A percentile compares a stretch with the other conserved stretches of the same genome.
Conservation (phyloP, 2,329 filamentous ascomycete species). For the Keithomyces neogunnii region DNA sequence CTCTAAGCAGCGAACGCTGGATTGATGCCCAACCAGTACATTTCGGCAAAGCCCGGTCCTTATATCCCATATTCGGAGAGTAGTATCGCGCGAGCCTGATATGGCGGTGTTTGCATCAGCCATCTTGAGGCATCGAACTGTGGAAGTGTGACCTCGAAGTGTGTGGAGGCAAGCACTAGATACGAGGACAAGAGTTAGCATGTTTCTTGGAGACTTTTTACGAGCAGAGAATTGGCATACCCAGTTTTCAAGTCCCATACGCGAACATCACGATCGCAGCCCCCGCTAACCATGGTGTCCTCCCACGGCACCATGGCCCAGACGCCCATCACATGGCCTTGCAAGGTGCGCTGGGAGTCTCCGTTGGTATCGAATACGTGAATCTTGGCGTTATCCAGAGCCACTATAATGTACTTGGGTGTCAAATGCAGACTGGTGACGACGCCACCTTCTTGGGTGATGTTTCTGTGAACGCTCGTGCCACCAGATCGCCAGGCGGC, state of each 20-base stretch:
- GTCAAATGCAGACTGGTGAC: slow-evolving; percentile 94
- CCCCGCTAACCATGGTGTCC: slow-evolving; percentile 88
- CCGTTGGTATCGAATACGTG: slow-evolving; percentile 95
- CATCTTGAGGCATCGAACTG: slow-evolving; percentile 96
- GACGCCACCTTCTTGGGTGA: slow-evolving; percentile 92
- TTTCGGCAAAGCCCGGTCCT: slow-evolving; percentile 80
- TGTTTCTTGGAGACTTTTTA: neutral
- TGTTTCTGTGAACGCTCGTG: slow-evolving; percentile 73
- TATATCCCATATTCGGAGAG: slow-evolving; percentile 91
- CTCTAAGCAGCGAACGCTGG: slow-evolving; percentile 88
- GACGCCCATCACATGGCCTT: slow-evolving; percentile 97
- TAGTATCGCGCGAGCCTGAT: slow-evolving; percentile 91
- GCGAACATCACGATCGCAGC: slow-evolving; percentile 90
- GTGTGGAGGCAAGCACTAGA: slow-evolving; percentile 68
- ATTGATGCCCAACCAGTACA: slow-evolving; percentile 88
- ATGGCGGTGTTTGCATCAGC: slow-evolving; percentile 89
- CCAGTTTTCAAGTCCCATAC: slow-evolving; percentile 95
- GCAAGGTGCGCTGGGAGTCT: slow-evolving; percentile 76
- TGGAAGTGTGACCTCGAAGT: slow-evolving; percentile 89
- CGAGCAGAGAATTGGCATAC: slow-evolving; percentile 38
- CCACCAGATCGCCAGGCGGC: slow-evolving; percentile 93
- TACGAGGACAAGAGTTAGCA: slow-evolving; percentile 11
- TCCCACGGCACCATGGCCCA: slow-evolving; percentile 99
- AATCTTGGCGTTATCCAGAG: slow-evolving; percentile 95
- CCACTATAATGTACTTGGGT: slow-evolving; percentile 92